Percentiles rank a stretch among this genome's conserved stretches.
These are phyloP conservation scores for Aspergillus texensis DNA, from an alignment of 2,329 filamentous ascomycete species.

Conservation along the genomic window DNA sequence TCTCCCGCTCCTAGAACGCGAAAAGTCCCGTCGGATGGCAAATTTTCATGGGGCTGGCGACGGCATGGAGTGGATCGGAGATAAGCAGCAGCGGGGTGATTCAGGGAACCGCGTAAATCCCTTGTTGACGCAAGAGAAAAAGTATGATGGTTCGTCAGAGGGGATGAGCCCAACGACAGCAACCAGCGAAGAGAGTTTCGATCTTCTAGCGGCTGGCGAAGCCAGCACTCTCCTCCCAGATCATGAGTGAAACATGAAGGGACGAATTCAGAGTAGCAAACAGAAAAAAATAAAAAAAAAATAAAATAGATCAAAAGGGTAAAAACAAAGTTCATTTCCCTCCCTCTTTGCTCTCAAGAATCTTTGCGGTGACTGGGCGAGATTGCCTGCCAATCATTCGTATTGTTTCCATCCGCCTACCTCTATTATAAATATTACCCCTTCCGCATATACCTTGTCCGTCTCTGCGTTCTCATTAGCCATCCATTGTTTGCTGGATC, in stretches of 20 bases:
- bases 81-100: conserved; percentile 32
- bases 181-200: conserved; percentile 53
- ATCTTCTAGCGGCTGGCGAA: conserved; percentile 47
- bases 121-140: conserved; percentile 15
- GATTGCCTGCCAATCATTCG: conserved; percentile 4
- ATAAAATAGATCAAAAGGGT: not conserved
- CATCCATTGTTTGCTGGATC: conserved; percentile 11
- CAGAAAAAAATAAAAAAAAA: not conserved
- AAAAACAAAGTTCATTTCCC: not conserved
- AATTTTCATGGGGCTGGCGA: conserved; percentile 37
- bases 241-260: conserved; percentile 2
- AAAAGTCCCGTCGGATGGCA: conserved; percentile 35
- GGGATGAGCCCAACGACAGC: conserved; percentile 35
- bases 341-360: not conserved
- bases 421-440: not conserved
- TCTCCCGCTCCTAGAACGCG: conserved; percentile 49
- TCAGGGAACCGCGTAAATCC: conserved; percentile 6
- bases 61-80: conserved; percentile 46
- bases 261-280: conserved; percentile 17
- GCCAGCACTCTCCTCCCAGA: conserved; percentile 44
- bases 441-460: not conserved
- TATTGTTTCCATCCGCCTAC: not conserved
- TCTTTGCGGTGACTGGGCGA: not conserved
- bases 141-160: conserved; percentile 8
- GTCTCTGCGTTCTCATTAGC: conserved; percentile 5